phyloP scores from a whole-genome alignment of 345 rosid species.

The Mercurialis annua region DNA sequence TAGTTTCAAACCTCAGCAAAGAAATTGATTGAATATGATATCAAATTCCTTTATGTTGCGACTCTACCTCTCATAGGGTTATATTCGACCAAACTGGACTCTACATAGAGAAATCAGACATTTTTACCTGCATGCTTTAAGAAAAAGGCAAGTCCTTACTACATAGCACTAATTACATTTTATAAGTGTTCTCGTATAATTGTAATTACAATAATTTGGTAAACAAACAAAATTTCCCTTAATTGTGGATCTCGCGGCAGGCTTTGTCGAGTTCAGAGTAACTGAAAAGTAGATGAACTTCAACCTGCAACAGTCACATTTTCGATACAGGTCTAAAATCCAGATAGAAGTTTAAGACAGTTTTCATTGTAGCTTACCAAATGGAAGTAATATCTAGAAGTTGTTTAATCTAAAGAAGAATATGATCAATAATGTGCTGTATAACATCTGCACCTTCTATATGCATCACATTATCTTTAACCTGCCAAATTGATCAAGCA shows the following conservation, averaged over 20 bases:
- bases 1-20: no score
- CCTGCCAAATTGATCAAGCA: constrained; percentile 38
- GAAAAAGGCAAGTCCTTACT: neutral
- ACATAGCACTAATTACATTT: neutral
- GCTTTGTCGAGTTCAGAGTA: neutral
- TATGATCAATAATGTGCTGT: constrained; percentile 80
- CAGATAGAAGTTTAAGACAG: neutral
- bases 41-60: no score
- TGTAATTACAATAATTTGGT: constrained; percentile 7
- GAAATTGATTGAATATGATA: no score
- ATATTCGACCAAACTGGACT: no score
- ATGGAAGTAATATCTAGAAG: neutral
- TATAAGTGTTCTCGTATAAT: neutral
- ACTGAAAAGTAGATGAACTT: neutral
- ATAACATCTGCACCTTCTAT: constrained; percentile 90
- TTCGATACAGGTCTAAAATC: neutral
- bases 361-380: constrained; percentile 7
- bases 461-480: constrained; percentile 63
- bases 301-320: constrained; percentile 14
- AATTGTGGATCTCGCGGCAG: neutral
- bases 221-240: constrained; percentile 25
- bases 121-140: neutral
- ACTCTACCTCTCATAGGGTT: neutral
- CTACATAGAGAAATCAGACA: no score
- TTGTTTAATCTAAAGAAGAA: constrained; percentile 38